These are phyloP conservation scores for Xylaria palmicola DNA, from an alignment of 495 filamentous ascomycete species.

Conservation along the genomic window DNA sequence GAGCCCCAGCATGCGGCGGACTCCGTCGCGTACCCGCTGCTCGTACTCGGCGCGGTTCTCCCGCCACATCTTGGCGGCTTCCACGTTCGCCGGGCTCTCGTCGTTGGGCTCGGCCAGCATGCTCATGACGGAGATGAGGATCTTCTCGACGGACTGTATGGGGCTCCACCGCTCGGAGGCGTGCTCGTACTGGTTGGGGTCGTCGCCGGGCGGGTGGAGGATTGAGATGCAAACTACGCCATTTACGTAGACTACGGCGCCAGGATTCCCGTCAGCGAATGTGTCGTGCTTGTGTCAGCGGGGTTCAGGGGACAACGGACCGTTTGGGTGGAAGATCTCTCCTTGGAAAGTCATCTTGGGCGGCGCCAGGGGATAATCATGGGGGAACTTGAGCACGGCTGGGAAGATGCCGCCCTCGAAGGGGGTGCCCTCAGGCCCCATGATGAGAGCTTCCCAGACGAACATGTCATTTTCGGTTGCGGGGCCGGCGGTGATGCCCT, in stretches of 20 bases:
- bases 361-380: slow-evolving; percentile 90
- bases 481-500: slow-evolving; percentile 94
- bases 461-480: slow-evolving; percentile 94
- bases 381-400: slow-evolving; percentile 90
- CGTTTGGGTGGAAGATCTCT: slow-evolving; percentile 95
- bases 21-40: slow-evolving; percentile 77
- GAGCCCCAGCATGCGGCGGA: slow-evolving; percentile 53
- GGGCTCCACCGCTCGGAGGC: slow-evolving; percentile 94
- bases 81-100: slow-evolving; percentile 95
- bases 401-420: slow-evolving; percentile 95
- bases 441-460: slow-evolving; percentile 94
- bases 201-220: slow-evolving; percentile 96
- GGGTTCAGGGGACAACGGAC: slow-evolving; percentile 43
- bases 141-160: slow-evolving; percentile 98
- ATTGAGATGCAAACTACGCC: slow-evolving; percentile 97
- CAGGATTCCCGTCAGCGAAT: not conserved
- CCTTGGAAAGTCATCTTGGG: slow-evolving; percentile 93
- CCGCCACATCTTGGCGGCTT: slow-evolving; percentile 98
- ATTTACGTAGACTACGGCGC: slow-evolving; percentile 74
- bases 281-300: not conserved
- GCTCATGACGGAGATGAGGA: slow-evolving; percentile 95
- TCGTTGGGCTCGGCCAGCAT: slow-evolving; percentile 99
- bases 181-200: slow-evolving; percentile 98
- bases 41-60: slow-evolving; percentile 84
- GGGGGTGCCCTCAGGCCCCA: slow-evolving; percentile 91